Conservation (phyloP, 2,329 filamentous ascomycete genomes). For the Juglanconis juglandina region DNA sequence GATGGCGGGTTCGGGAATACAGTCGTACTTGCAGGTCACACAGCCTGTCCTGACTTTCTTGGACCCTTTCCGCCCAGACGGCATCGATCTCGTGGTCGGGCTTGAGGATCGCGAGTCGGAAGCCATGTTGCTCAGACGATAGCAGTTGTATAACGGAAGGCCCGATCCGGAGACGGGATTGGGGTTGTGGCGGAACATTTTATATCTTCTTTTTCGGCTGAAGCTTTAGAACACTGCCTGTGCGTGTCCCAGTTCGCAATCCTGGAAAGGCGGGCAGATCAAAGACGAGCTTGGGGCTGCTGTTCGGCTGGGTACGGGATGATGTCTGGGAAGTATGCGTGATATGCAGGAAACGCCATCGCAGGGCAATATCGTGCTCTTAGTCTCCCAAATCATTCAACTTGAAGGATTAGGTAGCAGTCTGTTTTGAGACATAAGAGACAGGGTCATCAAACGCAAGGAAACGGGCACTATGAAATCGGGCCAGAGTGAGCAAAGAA, state of each 20-base stretch:
- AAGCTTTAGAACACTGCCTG: not conserved
- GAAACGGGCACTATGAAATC: not conserved
- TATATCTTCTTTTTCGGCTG: not conserved
- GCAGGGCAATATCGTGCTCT: constrained; percentile 7
- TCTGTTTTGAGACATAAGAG: not conserved
- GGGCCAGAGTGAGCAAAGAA: not conserved
- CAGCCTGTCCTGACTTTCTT: constrained; percentile 20
- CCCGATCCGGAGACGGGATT: not conserved
- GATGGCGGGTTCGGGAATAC: not conserved
- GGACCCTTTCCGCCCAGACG: constrained; percentile 18
- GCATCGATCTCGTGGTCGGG: constrained; percentile 1
- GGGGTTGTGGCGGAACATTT: constrained; percentile 11
- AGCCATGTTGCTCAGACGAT: constrained; percentile 14
- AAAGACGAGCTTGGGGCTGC: not conserved
- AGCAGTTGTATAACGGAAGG: constrained; percentile 14
- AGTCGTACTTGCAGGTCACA: constrained; percentile 19
- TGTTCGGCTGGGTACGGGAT: not conserved
- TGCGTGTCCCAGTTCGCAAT: not conserved
- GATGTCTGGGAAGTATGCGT: not conserved
- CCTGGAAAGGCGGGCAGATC: not conserved
- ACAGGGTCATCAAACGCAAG: not conserved
- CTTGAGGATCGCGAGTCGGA: constrained; percentile 16
- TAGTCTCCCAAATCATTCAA: not conserved
- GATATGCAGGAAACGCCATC: not conserved
- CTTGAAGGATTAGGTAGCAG: constrained; percentile 4